Evolutionary conservation across 352 stramenopile genomes (phyloP), one percentile per base, ranked within the genome.

Genomic region (Pythium chondricola): DNA sequence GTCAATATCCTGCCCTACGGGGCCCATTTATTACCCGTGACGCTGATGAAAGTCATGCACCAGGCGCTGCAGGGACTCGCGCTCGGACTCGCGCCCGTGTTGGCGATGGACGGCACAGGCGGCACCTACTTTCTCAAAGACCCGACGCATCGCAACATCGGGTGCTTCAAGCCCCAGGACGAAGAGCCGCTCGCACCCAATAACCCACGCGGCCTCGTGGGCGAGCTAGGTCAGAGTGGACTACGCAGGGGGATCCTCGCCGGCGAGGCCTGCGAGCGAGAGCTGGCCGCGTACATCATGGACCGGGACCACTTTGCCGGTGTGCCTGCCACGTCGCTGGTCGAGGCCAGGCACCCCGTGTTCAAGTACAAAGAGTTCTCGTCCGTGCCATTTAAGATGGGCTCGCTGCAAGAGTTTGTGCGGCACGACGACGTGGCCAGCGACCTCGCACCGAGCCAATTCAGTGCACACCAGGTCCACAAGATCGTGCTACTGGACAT

Each of bases 401-500:
- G 97, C 24, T 98, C 88, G 21, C 82, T 99, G 20, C 97, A 99
- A 67, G 90, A 98, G 56, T 99, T 97, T 65, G 80, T 99, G 22
- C 70, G 88, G 6, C 88, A 96, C 46, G 90, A 97, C 58, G 95
- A 97, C 57, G 88, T 96, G 10, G 96, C 93, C 47, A 96, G 96
- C 61, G 94, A 98, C 53, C 62, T 98, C 8, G 88, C 84, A 33
- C 88, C 89, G 31, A 95, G 74, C 42, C 85, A 96, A 52, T 95
- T 94, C 52, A 95, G 62, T 50, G 54, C 63, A 0, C 78, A 88
- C 45, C 83, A 99, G 82, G 93, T 99, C 16, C 97, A 99, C 71
- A 98, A 98, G 65, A 98, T 99, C 69, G 97, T 97, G 25, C 74
- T 99, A 47, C 66, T 99, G 26, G 97, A 99, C 77, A 98, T 99